These are phyloP conservation scores for Ilex asprella DNA, from an alignment of 257 asterid genomes.

Conservation along the genomic window DNA sequence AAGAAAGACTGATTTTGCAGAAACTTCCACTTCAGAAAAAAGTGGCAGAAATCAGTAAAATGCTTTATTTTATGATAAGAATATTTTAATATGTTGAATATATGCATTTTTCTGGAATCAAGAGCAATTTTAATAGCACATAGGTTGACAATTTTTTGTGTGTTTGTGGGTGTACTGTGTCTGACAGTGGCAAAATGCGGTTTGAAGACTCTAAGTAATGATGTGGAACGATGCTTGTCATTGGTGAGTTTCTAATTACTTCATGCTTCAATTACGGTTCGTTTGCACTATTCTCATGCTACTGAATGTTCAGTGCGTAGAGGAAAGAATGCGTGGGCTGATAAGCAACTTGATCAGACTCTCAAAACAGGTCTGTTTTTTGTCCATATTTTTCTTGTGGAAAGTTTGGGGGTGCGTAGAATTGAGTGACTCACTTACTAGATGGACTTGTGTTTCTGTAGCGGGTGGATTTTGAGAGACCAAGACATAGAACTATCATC, in stretches of 20 bases:
- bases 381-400: not conserved
- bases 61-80: constrained; percentile 12
- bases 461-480: constrained; percentile 82
- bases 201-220: constrained; percentile 66
- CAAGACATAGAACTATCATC: constrained; percentile 65
- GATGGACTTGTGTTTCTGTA: constrained; percentile 18
- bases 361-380: constrained; percentile 62
- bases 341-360: constrained; percentile 62
- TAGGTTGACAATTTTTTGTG: constrained; percentile 2
- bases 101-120: constrained; percentile 8
- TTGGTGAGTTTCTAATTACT: constrained; percentile 51
- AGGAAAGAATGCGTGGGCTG: constrained; percentile 89
- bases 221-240: constrained; percentile 74
- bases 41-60: constrained; percentile 65
- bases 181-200: constrained; percentile 84
- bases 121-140: constrained; percentile 5
- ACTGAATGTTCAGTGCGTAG: constrained; percentile 54
- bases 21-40: constrained; percentile 85
- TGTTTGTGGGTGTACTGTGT: constrained; percentile 14
- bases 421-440: not conserved
- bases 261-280: constrained; percentile 13
- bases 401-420: too few species aligned
- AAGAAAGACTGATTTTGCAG: constrained; percentile 73
- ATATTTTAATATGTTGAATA: constrained; percentile 15
- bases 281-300: not conserved